phyloP scores from a whole-genome alignment of 2,329 filamentous ascomycete genomes.

The Leptographium wingfieldii region DNA sequence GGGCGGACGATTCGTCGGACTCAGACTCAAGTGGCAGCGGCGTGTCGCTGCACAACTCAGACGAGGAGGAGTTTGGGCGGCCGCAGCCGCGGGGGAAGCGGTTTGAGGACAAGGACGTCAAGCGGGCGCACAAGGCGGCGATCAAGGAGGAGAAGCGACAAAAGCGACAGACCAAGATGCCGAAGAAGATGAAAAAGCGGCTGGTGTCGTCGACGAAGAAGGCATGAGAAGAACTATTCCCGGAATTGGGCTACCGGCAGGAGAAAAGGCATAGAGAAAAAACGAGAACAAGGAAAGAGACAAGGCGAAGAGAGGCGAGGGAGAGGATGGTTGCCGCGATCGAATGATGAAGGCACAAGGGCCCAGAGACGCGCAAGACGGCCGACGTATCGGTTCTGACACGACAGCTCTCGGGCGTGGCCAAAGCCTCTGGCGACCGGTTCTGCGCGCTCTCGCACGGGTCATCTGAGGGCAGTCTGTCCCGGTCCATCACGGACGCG shows the following conservation, averaged over 20 bases:
- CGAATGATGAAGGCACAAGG: constrained; percentile 11
- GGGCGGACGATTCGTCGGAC: constrained; percentile 20
- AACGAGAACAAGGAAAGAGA: constrained; percentile 19
- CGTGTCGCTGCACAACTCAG: constrained; percentile 26
- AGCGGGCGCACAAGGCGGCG: constrained; percentile 74
- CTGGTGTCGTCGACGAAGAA: constrained; percentile 52
- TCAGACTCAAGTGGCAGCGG: constrained; percentile 35
- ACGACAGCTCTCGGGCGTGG: background rate
- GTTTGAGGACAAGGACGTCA: constrained; percentile 84
- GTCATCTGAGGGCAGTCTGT: background rate
- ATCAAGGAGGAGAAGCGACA: constrained; percentile 95
- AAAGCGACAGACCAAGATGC: constrained; percentile 88
- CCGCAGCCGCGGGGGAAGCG: constrained; percentile 65
- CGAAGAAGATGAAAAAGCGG: constrained; percentile 91
- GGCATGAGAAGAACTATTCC: constrained; percentile 17
- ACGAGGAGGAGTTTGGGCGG: constrained; percentile 45
- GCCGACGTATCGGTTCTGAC: background rate
- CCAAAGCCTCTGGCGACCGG: background rate
- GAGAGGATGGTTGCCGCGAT: background rate
- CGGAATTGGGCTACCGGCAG: background rate
- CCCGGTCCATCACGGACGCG: background rate
- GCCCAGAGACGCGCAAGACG: constrained; percentile 3
- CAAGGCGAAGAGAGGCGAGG: background rate
- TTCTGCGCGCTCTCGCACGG: background rate
- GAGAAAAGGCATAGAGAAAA: constrained; percentile 29